Evolutionary conservation across 2,329 filamentous ascomycete species (phyloP).

Genomic region (Teratosphaeriaceae sp.): DNA sequence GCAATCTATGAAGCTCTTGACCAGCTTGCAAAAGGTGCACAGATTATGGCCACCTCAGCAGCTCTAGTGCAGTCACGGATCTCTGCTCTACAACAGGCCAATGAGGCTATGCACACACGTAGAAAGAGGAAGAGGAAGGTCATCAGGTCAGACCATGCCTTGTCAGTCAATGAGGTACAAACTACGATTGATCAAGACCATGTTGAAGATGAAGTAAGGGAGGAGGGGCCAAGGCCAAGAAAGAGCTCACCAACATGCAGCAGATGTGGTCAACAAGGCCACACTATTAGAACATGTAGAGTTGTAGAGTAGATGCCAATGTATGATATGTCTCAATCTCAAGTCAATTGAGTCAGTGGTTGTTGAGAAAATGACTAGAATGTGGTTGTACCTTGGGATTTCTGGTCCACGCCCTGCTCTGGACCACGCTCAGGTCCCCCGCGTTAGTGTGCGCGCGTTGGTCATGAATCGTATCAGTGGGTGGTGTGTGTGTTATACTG

Average conservation of each 20-base stretch:
- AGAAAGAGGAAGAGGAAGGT: background rate
- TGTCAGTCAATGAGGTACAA: background rate
- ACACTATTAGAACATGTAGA: background rate
- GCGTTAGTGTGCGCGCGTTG: background rate
- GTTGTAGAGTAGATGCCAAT: background rate
- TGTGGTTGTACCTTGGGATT: background rate
- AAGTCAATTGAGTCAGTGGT: background rate
- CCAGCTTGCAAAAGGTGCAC: background rate
- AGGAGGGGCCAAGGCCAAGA: background rate
- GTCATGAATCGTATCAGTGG: background rate
- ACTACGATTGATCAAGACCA: background rate
- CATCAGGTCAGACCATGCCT: background rate
- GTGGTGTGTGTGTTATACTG: background rate
- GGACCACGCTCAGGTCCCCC: background rate
- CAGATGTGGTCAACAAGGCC: background rate
- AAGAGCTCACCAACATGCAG: background rate
- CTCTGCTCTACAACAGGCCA: background rate
- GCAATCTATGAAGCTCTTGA: background rate
- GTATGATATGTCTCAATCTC: background rate
- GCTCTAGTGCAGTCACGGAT: background rate
- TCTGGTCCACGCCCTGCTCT: background rate
- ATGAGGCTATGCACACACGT: background rate
- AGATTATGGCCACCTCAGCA: background rate
- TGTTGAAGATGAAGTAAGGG: background rate
- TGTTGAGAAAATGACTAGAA: slow-evolving; percentile 1